These are phyloP conservation scores for Heterobasidion irregulare DNA, from an alignment of 1,284 basidiomycete species.

Conservation along the genomic window DNA sequence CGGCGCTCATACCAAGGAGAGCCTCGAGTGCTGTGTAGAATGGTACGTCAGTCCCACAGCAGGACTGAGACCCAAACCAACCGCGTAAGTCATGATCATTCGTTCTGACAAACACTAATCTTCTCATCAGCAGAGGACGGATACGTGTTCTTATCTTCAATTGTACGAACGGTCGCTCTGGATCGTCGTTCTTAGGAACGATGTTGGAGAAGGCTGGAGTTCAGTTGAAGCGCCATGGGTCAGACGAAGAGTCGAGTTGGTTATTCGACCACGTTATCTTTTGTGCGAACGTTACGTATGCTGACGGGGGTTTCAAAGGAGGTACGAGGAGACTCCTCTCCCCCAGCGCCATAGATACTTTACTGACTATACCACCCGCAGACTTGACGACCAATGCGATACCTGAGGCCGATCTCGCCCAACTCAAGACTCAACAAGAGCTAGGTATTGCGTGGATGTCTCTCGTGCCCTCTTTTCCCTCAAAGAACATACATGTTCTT, in stretches of 20 bases:
- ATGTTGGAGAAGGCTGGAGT: constrained; percentile 42
- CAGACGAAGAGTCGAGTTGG: constrained; percentile 24
- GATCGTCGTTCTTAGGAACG: constrained; percentile 58
- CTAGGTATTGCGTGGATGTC: constrained; percentile 69
- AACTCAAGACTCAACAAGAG: constrained; percentile 70
- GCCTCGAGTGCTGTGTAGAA: constrained; percentile 76
- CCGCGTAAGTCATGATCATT: constrained; percentile 2
- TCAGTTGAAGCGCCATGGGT: constrained; percentile 34
- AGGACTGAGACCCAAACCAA: constrained; percentile 26
- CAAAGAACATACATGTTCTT: constrained; percentile 64
- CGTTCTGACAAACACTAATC: not conserved
- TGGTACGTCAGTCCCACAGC: constrained; percentile 71
- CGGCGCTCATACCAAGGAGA: constrained; percentile 94
- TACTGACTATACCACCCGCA: not conserved
- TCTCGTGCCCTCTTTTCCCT: constrained; percentile 54
- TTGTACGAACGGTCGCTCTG: constrained; percentile 88
- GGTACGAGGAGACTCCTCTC: constrained; percentile 40
- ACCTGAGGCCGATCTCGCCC: constrained; percentile 52
- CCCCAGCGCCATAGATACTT: not conserved
- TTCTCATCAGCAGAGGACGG: constrained; percentile 10
- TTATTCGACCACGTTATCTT: constrained; percentile 89
- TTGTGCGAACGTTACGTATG: constrained; percentile 94
- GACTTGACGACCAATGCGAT: constrained; percentile 22
- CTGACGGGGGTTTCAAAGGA: constrained; percentile 82
- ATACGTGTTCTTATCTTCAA: constrained; percentile 85